A percentile compares a stretch with the other conserved stretches of the same genome.
Evolutionary conservation across 495 filamentous ascomycete genomes (phyloP).

Genomic region (Aspergillus carlsbadensis): DNA sequence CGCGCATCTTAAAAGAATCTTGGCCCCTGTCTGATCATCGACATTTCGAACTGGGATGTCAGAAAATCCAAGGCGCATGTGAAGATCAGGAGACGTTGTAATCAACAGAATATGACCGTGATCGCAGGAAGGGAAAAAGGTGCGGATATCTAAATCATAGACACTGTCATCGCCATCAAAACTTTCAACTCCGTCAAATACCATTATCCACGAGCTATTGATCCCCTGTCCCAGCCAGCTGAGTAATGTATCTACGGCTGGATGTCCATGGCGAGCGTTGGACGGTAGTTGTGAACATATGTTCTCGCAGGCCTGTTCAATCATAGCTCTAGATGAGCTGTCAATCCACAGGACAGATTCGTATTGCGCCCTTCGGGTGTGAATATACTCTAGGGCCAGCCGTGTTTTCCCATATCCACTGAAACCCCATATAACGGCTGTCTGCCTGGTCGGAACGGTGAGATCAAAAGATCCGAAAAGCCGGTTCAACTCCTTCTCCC

Average conservation of each 20-base stretch:
- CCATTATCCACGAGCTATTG: constrained; percentile 1
- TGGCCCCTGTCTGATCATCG: background rate
- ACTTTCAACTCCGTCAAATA: constrained; percentile 3
- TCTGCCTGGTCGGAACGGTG: background rate
- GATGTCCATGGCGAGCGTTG: background rate
- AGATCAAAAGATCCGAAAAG: background rate
- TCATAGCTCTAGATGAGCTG: background rate
- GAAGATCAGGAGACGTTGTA: constrained; percentile 1
- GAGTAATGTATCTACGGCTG: background rate
- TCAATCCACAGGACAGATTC: background rate
- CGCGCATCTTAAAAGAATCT: background rate
- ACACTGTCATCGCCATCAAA: background rate
- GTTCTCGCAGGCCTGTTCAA: background rate
- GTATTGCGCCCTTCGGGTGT: background rate
- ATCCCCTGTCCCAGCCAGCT: background rate
- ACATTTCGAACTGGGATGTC: background rate
- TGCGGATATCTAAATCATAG: background rate
- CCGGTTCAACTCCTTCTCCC: background rate
- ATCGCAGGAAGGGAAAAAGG: background rate
- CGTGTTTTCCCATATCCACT: constrained; percentile 9
- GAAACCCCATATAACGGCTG: background rate
- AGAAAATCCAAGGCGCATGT: background rate
- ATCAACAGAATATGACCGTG: constrained; percentile 1
- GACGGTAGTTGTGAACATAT: background rate
- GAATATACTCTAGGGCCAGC: background rate